A percentile compares a stretch with the other conserved stretches of the same genome.
Evolutionary conservation across 2,329 filamentous ascomycete genomes (phyloP).

Genomic region (Sarocladium strictum): DNA sequence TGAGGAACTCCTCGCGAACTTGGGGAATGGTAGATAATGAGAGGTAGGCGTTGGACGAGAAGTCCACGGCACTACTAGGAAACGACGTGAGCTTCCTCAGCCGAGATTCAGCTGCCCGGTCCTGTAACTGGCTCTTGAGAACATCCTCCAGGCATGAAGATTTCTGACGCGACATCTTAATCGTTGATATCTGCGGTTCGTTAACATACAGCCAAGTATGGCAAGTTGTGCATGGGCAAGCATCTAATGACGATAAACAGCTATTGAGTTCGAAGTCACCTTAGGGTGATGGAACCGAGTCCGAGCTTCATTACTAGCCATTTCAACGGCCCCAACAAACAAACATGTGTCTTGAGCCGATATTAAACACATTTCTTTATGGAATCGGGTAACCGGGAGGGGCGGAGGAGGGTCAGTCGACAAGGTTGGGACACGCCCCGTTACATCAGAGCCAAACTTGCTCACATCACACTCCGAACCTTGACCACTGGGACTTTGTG

Average conservation of each 20-base stretch:
- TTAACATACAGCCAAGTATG: too few relatives aligned
- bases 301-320: too few relatives aligned
- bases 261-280: too few relatives aligned
- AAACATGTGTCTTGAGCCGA: too few relatives aligned
- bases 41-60: slow-evolving; percentile 75
- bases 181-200: too few relatives aligned
- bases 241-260: too few relatives aligned
- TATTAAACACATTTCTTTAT: too few relatives aligned
- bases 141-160: slow-evolving; percentile 20
- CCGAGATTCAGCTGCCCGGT: slow-evolving; percentile 25
- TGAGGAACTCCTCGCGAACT: slow-evolving; percentile 59
- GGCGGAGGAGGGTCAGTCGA: slow-evolving; percentile 20
- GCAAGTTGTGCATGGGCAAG: too few relatives aligned
- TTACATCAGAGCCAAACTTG: background rate
- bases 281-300: too few relatives aligned
- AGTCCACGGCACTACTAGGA: slow-evolving; percentile 64
- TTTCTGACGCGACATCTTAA: background rate
- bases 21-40: slow-evolving; percentile 54
- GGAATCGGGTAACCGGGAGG: slow-evolving; percentile 15
- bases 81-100: slow-evolving; percentile 47
- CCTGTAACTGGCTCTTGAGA: slow-evolving; percentile 21
- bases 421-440: slow-evolving; percentile 1
- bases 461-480: too few relatives aligned
- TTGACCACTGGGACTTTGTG: too few relatives aligned
- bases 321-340: too few relatives aligned